These are phyloP conservation scores for Ceratocystis ficicola DNA, from an alignment of 2,329 filamentous ascomycete genomes.

Conservation along the genomic window DNA sequence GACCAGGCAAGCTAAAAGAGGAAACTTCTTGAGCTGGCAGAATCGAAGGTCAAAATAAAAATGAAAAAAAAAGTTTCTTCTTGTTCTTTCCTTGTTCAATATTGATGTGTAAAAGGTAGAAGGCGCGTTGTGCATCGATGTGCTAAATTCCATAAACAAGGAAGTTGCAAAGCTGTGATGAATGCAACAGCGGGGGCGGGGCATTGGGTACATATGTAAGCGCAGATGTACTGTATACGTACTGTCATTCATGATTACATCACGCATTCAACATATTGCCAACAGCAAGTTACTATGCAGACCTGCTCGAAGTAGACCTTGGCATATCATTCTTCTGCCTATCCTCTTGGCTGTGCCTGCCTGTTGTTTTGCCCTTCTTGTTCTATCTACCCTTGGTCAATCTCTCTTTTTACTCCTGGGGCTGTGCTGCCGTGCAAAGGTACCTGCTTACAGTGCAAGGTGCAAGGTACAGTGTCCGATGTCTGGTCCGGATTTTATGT, in stretches of 20 bases:
- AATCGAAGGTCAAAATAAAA: not conserved
- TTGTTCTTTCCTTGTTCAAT: not conserved
- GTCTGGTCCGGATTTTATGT: not conserved
- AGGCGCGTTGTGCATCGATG: not conserved
- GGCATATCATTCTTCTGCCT: not conserved
- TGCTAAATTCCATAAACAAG: slow-evolving; percentile 1
- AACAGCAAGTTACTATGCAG: not conserved
- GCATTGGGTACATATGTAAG: slow-evolving; percentile 11
- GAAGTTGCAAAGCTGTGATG: not conserved
- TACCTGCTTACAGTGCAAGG: slow-evolving; percentile 14
- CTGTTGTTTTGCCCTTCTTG: slow-evolving; percentile 4
- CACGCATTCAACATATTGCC: not conserved
- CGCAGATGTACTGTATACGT: not conserved
- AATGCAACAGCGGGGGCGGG: slow-evolving; percentile 18
- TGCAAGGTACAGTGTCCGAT: slow-evolving; percentile 5
- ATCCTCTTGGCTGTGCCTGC: not conserved
- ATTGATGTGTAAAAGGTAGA: not conserved
- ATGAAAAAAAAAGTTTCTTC: not conserved
- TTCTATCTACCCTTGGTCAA: not conserved
- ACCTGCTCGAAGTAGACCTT: too few relatives aligned
- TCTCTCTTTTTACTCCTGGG: not conserved
- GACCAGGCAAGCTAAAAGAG: not conserved
- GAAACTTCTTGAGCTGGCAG: not conserved
- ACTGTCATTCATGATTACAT: not conserved
- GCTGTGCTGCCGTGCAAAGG: slow-evolving; percentile 5